Evolutionary conservation across 371 early-diverging fungal genomes (phyloP).

Genomic region (Mucor indicus): DNA sequence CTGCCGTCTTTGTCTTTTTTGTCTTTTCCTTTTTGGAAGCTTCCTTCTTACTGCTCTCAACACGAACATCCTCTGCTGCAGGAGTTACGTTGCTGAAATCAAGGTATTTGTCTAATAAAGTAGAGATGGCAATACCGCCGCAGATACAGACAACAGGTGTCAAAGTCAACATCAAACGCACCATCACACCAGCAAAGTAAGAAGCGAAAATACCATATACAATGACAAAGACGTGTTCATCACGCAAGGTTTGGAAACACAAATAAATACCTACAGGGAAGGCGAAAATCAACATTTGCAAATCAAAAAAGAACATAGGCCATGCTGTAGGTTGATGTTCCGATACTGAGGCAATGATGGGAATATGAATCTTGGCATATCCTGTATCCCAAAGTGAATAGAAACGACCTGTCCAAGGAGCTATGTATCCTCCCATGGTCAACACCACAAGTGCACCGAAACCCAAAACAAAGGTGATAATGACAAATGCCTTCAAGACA

Average conservation of each 20-base stretch:
- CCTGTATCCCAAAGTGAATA: conserved; percentile 99
- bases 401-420: conserved; percentile 98
- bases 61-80: neutral
- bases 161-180: conserved; percentile 95
- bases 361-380: conserved; percentile 98
- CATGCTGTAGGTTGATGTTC: conserved; percentile 99
- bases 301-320: conserved; percentile 98
- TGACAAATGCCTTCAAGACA: conserved; percentile 68
- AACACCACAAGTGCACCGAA: conserved; percentile 55
- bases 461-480: conserved; percentile 55
- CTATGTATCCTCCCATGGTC: conserved; percentile 84
- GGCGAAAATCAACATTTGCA: conserved; percentile 88
- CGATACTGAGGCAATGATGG: conserved; percentile 98
- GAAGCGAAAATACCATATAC: conserved; percentile 92
- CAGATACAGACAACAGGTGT: conserved; percentile 97
- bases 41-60: conserved; percentile 5
- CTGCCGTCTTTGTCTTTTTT: conserved; percentile 20
- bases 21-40: conserved; percentile 9
- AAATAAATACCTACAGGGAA: conserved; percentile 98
- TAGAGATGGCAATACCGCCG: conserved; percentile 88
- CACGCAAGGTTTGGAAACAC: conserved; percentile 87
- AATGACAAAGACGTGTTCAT: conserved; percentile 97
- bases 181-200: conserved; percentile 99
- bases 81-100: conserved; percentile 26
- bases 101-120: conserved; percentile 78